Conservation (phyloP, 1,284 basidiomycete species). For the Hypsizygus ulmarius region DNA sequence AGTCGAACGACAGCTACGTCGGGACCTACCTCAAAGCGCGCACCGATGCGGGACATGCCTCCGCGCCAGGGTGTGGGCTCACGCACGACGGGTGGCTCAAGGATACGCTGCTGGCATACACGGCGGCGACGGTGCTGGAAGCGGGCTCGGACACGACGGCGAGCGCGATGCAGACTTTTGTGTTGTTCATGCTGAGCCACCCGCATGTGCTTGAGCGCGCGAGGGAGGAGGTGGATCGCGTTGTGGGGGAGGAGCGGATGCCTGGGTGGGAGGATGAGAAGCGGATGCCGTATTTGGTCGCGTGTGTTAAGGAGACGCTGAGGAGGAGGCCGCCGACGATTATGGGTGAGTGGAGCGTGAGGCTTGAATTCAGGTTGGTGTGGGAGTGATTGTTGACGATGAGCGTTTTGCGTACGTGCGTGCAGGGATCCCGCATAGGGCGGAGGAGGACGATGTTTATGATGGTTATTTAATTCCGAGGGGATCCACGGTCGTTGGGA, state of each 20-base stretch:
- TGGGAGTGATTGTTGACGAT: neutral
- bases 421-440: conserved; percentile 26
- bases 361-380: neutral
- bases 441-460: conserved; percentile 27
- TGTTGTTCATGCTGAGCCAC: conserved; percentile 24
- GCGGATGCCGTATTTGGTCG: conserved; percentile 26
- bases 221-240: conserved; percentile 25
- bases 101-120: conserved; percentile 30
- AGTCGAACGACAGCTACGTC: conserved; percentile 18
- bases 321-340: conserved; percentile 23
- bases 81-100: conserved; percentile 27
- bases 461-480: conserved; percentile 28
- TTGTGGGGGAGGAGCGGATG: conserved; percentile 26
- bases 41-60: conserved; percentile 22
- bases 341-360: conserved; percentile 19
- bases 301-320: conserved; percentile 31
- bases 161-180: conserved; percentile 24
- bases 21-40: conserved; percentile 25
- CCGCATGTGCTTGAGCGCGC: conserved; percentile 21
- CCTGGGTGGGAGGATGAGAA: conserved; percentile 29
- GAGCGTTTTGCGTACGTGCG: neutral
- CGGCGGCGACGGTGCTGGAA: conserved; percentile 22
- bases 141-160: conserved; percentile 28
- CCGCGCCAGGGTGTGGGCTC: conserved; percentile 25
- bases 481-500: conserved; percentile 26